Conservation (phyloP, 495 filamentous ascomycete genomes). For the Lindgomyces ingoldianus region DNA sequence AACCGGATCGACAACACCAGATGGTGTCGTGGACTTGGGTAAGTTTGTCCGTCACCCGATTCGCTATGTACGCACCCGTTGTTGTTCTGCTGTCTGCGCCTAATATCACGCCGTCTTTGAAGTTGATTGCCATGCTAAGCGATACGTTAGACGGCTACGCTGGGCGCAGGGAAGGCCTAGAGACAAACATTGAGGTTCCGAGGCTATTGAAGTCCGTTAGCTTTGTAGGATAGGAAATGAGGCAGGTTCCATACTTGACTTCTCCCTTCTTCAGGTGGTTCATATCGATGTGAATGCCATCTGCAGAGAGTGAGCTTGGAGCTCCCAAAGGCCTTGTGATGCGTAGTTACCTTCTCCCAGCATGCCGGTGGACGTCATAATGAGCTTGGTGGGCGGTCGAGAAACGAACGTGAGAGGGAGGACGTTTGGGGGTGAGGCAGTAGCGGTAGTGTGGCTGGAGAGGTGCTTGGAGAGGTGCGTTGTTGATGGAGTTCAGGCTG, state of each 20-base stretch:
- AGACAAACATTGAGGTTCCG: slow-evolving; percentile 89
- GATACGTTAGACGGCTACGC: slow-evolving; percentile 17
- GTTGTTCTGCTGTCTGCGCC: slow-evolving; percentile 96
- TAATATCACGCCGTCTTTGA: slow-evolving; percentile 96
- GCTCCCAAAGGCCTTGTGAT: background rate
- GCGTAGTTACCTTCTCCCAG: slow-evolving; percentile 46
- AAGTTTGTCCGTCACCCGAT: slow-evolving; percentile 98
- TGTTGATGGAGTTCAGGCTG: background rate
- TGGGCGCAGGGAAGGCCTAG: background rate
- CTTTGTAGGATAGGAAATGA: background rate
- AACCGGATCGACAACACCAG: slow-evolving; percentile 98
- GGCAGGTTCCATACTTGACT: slow-evolving; percentile 63
- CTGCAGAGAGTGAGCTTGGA: slow-evolving; percentile 51
- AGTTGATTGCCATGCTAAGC: slow-evolving; percentile 85
- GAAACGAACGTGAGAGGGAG: background rate
- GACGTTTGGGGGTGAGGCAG: background rate
- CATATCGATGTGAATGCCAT: slow-evolving; percentile 99
- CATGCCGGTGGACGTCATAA: slow-evolving; percentile 44
- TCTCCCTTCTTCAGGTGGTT: slow-evolving; percentile 88
- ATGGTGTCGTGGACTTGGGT: slow-evolving; percentile 98
- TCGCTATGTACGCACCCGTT: slow-evolving; percentile 98
- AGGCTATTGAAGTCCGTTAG: slow-evolving; percentile 57
- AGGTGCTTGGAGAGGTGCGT: no score
- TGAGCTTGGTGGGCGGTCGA: background rate
- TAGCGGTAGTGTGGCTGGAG: no score